Evolutionary conservation across 345 rosid species (phyloP).

Genomic region (Streptanthus diversifolius): DNA sequence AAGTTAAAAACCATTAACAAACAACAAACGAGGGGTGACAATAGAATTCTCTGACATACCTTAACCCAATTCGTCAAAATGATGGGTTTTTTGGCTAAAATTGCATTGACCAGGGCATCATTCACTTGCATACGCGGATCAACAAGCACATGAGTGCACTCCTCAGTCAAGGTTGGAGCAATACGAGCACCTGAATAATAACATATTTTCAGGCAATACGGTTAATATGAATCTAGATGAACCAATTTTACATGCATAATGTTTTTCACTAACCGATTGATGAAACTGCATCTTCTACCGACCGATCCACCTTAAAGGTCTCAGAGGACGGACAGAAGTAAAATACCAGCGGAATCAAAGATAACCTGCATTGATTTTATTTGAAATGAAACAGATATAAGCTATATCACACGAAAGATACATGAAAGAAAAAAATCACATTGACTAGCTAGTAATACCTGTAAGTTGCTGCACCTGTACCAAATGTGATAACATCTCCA

Average conservation of each 20-base stretch:
- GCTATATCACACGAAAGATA: neutral
- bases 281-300: conserved; percentile 51
- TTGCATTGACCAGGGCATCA: conserved; percentile 56
- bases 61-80: conserved; percentile 57
- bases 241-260: neutral
- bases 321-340: conserved; percentile 44
- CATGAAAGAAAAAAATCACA: neutral
- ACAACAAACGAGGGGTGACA: neutral
- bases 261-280: conserved; percentile 63
- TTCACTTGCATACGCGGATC: conserved; percentile 46
- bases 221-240: neutral
- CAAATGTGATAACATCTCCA: conserved; percentile 74
- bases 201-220: conserved; percentile 6
- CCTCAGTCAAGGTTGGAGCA: conserved; percentile 42
- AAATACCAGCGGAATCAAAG: conserved; percentile 52
- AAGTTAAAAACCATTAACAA: conserved; percentile 11
- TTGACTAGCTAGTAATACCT: conserved; percentile 42
- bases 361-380: conserved; percentile 53
- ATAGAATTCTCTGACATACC: conserved; percentile 40
- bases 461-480: conserved; percentile 77
- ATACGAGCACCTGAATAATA: conserved; percentile 53
- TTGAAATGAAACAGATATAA: neutral
- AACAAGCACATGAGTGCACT: conserved; percentile 75
- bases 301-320: conserved; percentile 36
- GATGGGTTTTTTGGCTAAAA: conserved; percentile 57